Conservation (phyloP, 2,329 filamentous ascomycete genomes). For the Neofusicoccum sp. region DNA sequence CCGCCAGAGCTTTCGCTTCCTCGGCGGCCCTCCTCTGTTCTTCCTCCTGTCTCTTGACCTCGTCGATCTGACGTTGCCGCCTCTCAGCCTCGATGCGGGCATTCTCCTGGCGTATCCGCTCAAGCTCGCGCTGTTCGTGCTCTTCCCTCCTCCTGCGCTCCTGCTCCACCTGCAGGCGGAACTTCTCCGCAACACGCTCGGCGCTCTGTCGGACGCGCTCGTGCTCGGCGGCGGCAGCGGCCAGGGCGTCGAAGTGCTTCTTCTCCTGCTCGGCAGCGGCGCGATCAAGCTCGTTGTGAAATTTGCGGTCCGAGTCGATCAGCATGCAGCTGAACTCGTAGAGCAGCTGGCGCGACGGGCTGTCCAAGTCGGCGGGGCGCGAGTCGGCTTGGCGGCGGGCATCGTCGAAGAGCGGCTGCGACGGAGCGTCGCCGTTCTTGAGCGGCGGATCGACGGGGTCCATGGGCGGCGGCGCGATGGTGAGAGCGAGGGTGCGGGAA, state of each 20-base stretch:
- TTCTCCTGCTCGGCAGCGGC: constrained; percentile 62
- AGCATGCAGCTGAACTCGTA: constrained; percentile 45
- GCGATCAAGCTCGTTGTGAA: constrained; percentile 60
- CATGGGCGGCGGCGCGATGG: neutral
- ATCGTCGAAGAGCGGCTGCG: constrained; percentile 11
- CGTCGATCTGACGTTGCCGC: constrained; percentile 34
- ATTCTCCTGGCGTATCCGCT: constrained; percentile 44
- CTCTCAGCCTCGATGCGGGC: constrained; percentile 42
- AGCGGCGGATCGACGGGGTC: neutral
- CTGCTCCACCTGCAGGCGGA: constrained; percentile 44
- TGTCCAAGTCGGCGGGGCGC: constrained; percentile 24
- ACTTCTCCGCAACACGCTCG: constrained; percentile 52
- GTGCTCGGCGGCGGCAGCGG: constrained; percentile 64
- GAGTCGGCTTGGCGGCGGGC: constrained; percentile 1
- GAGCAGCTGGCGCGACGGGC: constrained; percentile 35
- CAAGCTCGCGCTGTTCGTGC: constrained; percentile 37
- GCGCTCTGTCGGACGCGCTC: constrained; percentile 60
- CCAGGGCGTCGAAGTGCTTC: constrained; percentile 64
- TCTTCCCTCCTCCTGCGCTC: constrained; percentile 34
- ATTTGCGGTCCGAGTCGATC: constrained; percentile 43
- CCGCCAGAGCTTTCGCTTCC: constrained; percentile 27
- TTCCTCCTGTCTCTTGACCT: constrained; percentile 31
- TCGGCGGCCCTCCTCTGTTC: constrained; percentile 28
- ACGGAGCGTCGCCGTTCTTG: constrained; percentile 12
- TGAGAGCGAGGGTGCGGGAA: neutral